Conservation (phyloP, 2,329 filamentous ascomycete genomes). For the Periconia sp. region DNA sequence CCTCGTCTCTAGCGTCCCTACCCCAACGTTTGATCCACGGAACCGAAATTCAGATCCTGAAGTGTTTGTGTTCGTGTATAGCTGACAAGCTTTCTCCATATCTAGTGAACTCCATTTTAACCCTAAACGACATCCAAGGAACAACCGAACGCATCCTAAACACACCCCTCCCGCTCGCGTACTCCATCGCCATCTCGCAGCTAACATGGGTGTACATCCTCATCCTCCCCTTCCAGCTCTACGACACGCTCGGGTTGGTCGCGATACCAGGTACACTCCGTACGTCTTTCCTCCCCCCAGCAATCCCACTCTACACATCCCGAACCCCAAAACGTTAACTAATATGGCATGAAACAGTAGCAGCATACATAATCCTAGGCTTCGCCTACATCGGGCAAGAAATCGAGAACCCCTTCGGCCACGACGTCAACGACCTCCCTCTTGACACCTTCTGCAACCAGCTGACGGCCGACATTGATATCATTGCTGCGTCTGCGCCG, state of each 20-base stretch:
- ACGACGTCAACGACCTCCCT: constrained; percentile 73
- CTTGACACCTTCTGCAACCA: constrained; percentile 73
- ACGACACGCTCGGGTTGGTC: constrained; percentile 64
- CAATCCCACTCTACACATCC: neutral
- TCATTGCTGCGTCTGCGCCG: constrained; percentile 62
- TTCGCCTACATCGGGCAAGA: constrained; percentile 75
- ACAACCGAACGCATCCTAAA: constrained; percentile 77
- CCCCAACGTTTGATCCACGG: constrained; percentile 58
- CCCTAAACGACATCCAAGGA: constrained; percentile 70
- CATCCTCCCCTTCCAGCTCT: constrained; percentile 79
- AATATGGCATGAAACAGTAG: constrained; percentile 49
- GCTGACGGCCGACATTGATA: constrained; percentile 72
- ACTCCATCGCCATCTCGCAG: constrained; percentile 81
- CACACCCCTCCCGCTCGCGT: constrained; percentile 79
- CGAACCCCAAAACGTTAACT: neutral
- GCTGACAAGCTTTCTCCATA: constrained; percentile 9
- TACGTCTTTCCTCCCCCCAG: neutral
- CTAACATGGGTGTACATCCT: constrained; percentile 85
- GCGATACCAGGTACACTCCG: constrained; percentile 68
- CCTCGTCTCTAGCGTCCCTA: constrained; percentile 48
- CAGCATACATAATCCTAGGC: constrained; percentile 81
- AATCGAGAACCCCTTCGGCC: constrained; percentile 83
- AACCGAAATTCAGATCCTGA: constrained; percentile 5
- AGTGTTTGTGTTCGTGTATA: constrained; percentile 31
- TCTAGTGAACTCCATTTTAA: constrained; percentile 59